phyloP scores from a whole-genome alignment of 352 stramenopile species.

The Phytopythium vexans region DNA sequence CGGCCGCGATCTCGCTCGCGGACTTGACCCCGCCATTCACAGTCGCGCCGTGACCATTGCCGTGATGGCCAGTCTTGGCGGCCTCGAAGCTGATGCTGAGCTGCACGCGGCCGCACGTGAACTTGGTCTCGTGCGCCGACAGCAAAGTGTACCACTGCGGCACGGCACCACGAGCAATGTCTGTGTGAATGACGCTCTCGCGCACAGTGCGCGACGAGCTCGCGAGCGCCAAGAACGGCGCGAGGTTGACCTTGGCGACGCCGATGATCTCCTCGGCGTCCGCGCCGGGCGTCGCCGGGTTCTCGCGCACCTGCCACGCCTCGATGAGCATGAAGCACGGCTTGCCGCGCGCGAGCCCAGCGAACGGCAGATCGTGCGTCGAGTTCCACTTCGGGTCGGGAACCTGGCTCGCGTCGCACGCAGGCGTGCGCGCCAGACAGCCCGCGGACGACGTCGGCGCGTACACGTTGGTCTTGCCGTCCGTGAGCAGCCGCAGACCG shows the following conservation, averaged over 20 bases:
- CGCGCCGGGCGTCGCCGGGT: slow-evolving; percentile 13
- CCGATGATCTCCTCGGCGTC: slow-evolving; percentile 71
- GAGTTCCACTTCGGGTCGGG: slow-evolving; percentile 81
- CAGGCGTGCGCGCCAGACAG: slow-evolving; percentile 67
- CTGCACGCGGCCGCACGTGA: slow-evolving; percentile 81
- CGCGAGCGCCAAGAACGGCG: slow-evolving; percentile 81
- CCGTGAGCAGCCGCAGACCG: slow-evolving; percentile 66
- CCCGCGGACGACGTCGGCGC: slow-evolving; percentile 70
- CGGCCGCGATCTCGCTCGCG: background rate
- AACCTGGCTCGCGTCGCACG: slow-evolving; percentile 45
- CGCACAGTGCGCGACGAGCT: slow-evolving; percentile 78
- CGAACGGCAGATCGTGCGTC: slow-evolving; percentile 68
- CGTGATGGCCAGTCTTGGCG: slow-evolving; percentile 10
- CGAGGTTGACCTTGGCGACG: slow-evolving; percentile 85
- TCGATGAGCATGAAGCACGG: slow-evolving; percentile 88
- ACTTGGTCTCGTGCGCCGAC: slow-evolving; percentile 80
- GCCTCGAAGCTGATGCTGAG: slow-evolving; percentile 85
- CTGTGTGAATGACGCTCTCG: slow-evolving; percentile 78
- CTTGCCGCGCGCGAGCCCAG: slow-evolving; percentile 66
- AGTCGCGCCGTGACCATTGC: background rate
- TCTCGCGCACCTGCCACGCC: slow-evolving; percentile 69
- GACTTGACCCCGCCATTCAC: background rate
- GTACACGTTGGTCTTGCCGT: slow-evolving; percentile 88
- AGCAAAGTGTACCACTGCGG: slow-evolving; percentile 86
- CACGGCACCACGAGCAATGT: slow-evolving; percentile 79